Evolutionary conservation across 257 asterid genomes (phyloP).

Genomic region (Vinca minor): DNA sequence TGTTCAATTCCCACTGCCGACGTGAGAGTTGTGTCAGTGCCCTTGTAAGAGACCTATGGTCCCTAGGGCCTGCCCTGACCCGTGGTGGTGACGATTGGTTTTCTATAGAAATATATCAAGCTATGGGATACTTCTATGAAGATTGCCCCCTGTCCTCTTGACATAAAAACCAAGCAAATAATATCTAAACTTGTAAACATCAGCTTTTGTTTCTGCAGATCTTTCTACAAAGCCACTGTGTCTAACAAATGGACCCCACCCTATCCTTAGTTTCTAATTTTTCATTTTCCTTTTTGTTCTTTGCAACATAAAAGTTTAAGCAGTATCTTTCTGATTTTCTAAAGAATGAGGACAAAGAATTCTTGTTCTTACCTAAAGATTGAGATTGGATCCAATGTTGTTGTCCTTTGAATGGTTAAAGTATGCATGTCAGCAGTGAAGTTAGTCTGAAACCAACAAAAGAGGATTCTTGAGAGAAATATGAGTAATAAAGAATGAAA

Average conservation of each 20-base stretch:
- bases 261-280: constrained; percentile 26
- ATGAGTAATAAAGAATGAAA: constrained; percentile 14
- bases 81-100: constrained; percentile 29
- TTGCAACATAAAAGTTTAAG: background rate
- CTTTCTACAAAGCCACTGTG: constrained; percentile 36
- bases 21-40: no score
- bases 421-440: background rate
- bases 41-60: no score
- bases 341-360: background rate
- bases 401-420: background rate
- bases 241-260: constrained; percentile 30
- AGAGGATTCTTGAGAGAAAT: background rate
- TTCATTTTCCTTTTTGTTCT: background rate
- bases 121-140: constrained; percentile 30
- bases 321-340: background rate
- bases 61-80: constrained; percentile 21
- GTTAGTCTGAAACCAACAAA: background rate
- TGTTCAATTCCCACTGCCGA: no score
- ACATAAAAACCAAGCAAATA: constrained; percentile 58
- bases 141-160: constrained; percentile 55
- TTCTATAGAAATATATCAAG: constrained; percentile 6
- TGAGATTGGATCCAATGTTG: background rate
- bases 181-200: constrained; percentile 35
- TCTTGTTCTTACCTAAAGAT: background rate
- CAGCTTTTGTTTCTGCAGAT: constrained; percentile 25